These are phyloP conservation scores for Eucalyptus regnans DNA, from an alignment of 345 rosid genomes.

Conservation along the genomic window DNA sequence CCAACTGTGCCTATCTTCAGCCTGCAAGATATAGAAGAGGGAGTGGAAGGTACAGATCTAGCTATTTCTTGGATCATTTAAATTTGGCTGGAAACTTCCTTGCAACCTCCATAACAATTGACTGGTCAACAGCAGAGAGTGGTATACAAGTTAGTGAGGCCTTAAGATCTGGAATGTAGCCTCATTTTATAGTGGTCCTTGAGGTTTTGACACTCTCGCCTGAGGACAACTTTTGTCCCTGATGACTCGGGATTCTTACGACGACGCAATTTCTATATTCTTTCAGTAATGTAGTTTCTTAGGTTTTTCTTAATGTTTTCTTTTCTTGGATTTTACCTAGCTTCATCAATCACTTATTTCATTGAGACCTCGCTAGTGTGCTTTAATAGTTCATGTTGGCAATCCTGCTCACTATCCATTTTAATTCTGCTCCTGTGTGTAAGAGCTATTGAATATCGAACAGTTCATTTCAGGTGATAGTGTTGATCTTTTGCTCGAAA, in stretches of 20 bases:
- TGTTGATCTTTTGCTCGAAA: neutral
- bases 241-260: neutral
- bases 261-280: neutral
- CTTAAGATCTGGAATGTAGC: neutral
- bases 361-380: neutral
- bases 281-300: neutral
- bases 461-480: neutral
- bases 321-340: neutral
- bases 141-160: neutral
- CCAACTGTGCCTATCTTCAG: constrained; percentile 83
- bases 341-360: neutral
- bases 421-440: neutral
- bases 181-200: neutral
- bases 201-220: neutral
- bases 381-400: neutral
- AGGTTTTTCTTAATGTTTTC: neutral
- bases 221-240: neutral
- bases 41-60: constrained; percentile 61
- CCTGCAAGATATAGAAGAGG: constrained; percentile 94
- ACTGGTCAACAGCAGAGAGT: neutral
- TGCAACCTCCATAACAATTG: neutral
- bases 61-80: neutral
- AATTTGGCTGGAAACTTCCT: neutral
- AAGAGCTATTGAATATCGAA: neutral
- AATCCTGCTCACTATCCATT: neutral